Conservation (phyloP, 345 rosid genomes). For the Heritiera littoralis region DNA sequence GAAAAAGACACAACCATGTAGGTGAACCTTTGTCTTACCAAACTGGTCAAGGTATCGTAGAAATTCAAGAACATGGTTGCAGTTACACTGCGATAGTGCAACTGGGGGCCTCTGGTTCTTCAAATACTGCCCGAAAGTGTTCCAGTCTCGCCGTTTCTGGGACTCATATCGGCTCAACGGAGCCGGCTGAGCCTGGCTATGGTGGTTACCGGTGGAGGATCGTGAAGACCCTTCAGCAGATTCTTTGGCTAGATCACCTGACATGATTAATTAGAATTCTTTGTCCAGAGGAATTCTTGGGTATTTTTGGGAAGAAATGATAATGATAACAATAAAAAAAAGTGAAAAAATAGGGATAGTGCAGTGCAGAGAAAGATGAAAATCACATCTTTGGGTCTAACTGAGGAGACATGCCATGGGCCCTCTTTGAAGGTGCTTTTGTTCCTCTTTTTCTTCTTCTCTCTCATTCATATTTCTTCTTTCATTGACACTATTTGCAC, state of each 20-base stretch:
- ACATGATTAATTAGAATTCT: constrained; percentile 28
- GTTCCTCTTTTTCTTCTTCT: constrained; percentile 33
- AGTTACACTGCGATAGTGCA: constrained; percentile 50
- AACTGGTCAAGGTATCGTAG: constrained; percentile 80
- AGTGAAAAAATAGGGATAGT: constrained; percentile 32
- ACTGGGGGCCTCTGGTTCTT: constrained; percentile 75
- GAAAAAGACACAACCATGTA: constrained; percentile 68
- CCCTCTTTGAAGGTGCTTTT: constrained; percentile 50
- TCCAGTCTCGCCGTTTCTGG: constrained; percentile 86
- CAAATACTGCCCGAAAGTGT: constrained; percentile 80
- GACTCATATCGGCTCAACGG: constrained; percentile 83
- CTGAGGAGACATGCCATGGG: constrained; percentile 60
- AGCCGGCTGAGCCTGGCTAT: constrained; percentile 28
- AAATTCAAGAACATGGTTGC: constrained; percentile 72
- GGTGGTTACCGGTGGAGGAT: constrained; percentile 32
- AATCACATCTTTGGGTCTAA: constrained; percentile 54
- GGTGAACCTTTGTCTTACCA: constrained; percentile 83
- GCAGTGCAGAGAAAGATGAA: constrained; percentile 40
- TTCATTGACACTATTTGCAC: constrained; percentile 33
- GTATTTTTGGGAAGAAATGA: constrained; percentile 30
- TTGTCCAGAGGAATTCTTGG: constrained; percentile 24
- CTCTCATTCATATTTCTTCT: constrained; percentile 16
- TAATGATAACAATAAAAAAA: constrained; percentile 6
- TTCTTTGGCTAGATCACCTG: constrained; percentile 34
- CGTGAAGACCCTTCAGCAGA: constrained; percentile 49